Evolutionary conservation across 176 grass and related monocot genomes (phyloP), one percentile per base, ranked within the genome.

Genomic region (Tillandsia fasciculata): DNA sequence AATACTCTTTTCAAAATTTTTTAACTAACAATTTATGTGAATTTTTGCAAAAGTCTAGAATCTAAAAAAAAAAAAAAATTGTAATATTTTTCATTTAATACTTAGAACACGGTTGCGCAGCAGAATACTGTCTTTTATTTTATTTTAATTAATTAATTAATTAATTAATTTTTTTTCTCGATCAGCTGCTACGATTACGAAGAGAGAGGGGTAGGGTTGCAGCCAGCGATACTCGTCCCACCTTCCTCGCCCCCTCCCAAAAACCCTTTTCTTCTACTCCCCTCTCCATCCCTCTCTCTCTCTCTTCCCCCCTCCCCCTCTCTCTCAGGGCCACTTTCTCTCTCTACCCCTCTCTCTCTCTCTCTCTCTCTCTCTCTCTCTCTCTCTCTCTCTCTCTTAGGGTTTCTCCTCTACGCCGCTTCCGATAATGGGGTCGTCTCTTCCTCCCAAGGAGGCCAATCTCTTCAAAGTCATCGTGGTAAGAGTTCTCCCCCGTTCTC

Each of bases 391-490:
- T 50, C 20, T 65, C 26, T 64, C 67, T 8, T 10, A 29, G 24
- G 70, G 48, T 68, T 22, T 53, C 66, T 51, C 56, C 63, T 64
- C 67, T 53, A 52, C 68, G 70, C 78, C 67, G 74, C 73, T 77
- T 22, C 71, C 83, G 78, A 53, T 11, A 22, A 86, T 99, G 95
- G 95, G 95, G 26, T 94, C 95, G 47, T 99, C 95, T 68, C 95
- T 99, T 56, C 95, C 95, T 22, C 64, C 90, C 13, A 99, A 99
- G 90, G 95, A 99, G 79, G 90, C 87, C 56, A 99, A 90, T 84
- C 90, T 93, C 65, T 99, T 99, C 87, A 99, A 99, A 90, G 75
- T 88, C 87, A 99, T 99, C 79, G 95, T 99, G 50, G 95, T 99
- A 90, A 90, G 33, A 42, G 90, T 70, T 70, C 67, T 61, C 82